A percentile compares a stretch with the other conserved stretches of the same genome.
Evolutionary conservation across 2,329 filamentous ascomycete species (phyloP).

Genomic region (Penicillium concentricum): DNA sequence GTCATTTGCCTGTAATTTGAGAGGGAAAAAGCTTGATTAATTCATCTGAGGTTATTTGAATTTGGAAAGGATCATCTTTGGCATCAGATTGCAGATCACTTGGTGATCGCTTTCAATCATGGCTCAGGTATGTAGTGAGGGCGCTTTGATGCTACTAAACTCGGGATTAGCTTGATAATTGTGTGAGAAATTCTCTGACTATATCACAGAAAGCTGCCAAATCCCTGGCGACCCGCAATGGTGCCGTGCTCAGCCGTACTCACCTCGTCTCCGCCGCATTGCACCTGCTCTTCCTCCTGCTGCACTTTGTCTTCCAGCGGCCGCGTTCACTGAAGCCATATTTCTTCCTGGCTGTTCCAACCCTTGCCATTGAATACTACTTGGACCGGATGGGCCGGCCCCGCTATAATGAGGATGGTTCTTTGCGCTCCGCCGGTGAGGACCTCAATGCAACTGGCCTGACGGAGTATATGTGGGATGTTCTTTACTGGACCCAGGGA

Average conservation of each 20-base stretch:
- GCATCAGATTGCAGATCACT: neutral
- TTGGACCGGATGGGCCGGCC: slow-evolving; percentile 84
- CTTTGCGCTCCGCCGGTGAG: slow-evolving; percentile 76
- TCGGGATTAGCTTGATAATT: neutral
- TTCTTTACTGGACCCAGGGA: slow-evolving; percentile 91
- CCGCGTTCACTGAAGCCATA: slow-evolving; percentile 65
- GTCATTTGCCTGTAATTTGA: neutral
- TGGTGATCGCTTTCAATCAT: slow-evolving; percentile 15
- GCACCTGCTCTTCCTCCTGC: slow-evolving; percentile 72
- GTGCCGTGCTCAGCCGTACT: slow-evolving; percentile 72
- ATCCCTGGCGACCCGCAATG: slow-evolving; percentile 74
- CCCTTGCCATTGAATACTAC: slow-evolving; percentile 76
- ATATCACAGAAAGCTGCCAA: slow-evolving; percentile 49
- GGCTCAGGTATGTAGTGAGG: slow-evolving; percentile 27
- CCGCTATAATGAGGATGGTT: slow-evolving; percentile 62
- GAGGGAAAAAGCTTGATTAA: neutral
- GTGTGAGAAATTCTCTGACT: slow-evolving; percentile 1
- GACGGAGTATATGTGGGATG: slow-evolving; percentile 98
- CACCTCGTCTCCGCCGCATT: slow-evolving; percentile 72
- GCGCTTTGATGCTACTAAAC: neutral
- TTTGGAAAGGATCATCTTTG: neutral
- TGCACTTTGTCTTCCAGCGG: slow-evolving; percentile 65
- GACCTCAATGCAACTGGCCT: slow-evolving; percentile 83
- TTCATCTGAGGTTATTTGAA: neutral
- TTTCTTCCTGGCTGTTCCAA: slow-evolving; percentile 68